Evolutionary conservation across 441 rosid species (phyloP), one percentile per base, ranked within the genome.

Genomic region (Bocquillonia castaneifolia): DNA sequence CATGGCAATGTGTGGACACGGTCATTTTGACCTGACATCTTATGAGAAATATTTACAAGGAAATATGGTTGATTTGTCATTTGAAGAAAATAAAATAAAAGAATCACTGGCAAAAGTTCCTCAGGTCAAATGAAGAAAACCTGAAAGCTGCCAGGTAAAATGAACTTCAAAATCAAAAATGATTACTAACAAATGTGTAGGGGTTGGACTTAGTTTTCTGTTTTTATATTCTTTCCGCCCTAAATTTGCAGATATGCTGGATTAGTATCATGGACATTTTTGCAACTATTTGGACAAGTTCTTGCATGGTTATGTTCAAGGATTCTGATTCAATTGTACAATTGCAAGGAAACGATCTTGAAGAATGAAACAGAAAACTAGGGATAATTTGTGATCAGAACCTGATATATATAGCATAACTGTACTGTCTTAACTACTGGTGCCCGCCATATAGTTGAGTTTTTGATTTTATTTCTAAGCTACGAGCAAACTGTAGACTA

Each of bases 1-100:
- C 8, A 91, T 73, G 79, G 96, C 93, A 15, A 88, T 88, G 94
- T 93, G 97, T 77, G 98, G 98, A 28, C 98, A 93, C 64, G 98
- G 98, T 67, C 98, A 93, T 73, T 93, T 93, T 31, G 97, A 93
- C 72, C 82, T 93, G 63, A 25, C 91, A 5, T 75, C 98, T 8
- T 91, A 91, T 63, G 96, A 91, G 57, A 91, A 82, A 56, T 93
- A 83, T 59, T 72, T 93, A 82, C 79, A 71, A 72, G 98, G 98
- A 34, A 79, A 81, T 3, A 57, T 93, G 88, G 76, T 86, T 45
- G 97, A 91, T 71, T 82, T 93, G 79, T 79, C 90, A 15, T 93
- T 91, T 72, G 79, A 77, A 2, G 89, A 85, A 65, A 86, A 87
- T 66, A 93, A 80, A 73, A 80, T 85, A 48, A 68, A 69, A 73